These are phyloP conservation scores for Cyamopsis tetragonoloba DNA, from an alignment of 306 rosid genomes.

Conservation along the genomic window DNA sequence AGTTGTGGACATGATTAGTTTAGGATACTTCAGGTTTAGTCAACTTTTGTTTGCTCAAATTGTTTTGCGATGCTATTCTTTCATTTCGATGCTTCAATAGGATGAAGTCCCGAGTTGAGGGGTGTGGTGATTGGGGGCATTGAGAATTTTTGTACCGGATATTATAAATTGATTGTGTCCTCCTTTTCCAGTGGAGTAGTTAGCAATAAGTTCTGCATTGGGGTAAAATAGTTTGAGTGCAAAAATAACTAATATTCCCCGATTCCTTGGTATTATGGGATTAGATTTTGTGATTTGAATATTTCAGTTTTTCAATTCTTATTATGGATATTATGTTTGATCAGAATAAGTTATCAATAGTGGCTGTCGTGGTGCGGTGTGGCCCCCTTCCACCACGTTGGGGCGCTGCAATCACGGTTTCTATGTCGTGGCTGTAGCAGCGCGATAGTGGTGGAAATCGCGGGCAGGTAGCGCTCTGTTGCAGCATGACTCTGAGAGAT, in stretches of 20 bases:
- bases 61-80: not conserved
- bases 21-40: too few species aligned
- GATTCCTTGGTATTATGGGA: not conserved
- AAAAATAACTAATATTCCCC: not conserved
- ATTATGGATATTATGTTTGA: not conserved
- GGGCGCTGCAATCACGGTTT: too few species aligned
- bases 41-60: too few species aligned
- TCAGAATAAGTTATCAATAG: too few species aligned
- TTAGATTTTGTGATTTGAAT: not conserved
- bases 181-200: not conserved
- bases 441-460: too few species aligned
- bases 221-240: not conserved
- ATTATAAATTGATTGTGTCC: not conserved
- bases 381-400: too few species aligned
- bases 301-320: not conserved
- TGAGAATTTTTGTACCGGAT: not conserved
- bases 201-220: not conserved
- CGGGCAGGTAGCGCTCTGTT: too few species aligned
- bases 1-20: too few species aligned
- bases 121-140: not conserved
- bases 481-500: too few species aligned
- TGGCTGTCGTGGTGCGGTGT: too few species aligned
- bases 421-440: too few species aligned
- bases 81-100: not conserved
- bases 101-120: not conserved